These are phyloP conservation scores for Zelonia costaricensis DNA, from an alignment of 208 protist species.

Conservation along the genomic window DNA sequence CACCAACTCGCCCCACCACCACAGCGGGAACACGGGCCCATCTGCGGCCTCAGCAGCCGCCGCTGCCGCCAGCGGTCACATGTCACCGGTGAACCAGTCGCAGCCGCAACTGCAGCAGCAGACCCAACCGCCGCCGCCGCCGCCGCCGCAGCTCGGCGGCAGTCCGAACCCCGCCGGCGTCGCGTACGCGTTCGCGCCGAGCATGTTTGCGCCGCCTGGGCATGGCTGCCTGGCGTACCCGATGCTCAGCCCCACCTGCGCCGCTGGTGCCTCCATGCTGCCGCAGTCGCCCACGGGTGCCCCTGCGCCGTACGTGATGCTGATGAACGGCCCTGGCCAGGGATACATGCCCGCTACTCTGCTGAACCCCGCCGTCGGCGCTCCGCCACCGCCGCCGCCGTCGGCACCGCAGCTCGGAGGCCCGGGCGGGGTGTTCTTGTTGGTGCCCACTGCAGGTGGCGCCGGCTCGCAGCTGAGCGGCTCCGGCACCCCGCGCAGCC, in stretches of 20 bases:
- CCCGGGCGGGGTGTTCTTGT: slow-evolving; percentile 16
- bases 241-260: background rate
- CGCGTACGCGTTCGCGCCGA: slow-evolving; percentile 17
- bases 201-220: slow-evolving; percentile 4
- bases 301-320: slow-evolving; percentile 15
- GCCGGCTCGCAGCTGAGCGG: no score
- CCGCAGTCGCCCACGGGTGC: background rate
- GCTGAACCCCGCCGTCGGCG: no score
- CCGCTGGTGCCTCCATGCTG: background rate
- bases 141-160: background rate
- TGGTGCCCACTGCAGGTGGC: no score
- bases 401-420: slow-evolving; percentile 9
- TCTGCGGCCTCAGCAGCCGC: background rate
- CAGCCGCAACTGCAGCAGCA: background rate
- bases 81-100: background rate
- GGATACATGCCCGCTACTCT: slow-evolving; percentile 14
- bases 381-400: slow-evolving; percentile 14
- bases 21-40: no score
- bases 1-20: no score
- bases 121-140: slow-evolving; percentile 1
- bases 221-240: slow-evolving; percentile 8
- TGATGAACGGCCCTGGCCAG: slow-evolving; percentile 11
- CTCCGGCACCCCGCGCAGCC: slow-evolving; percentile 2
- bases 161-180: background rate
- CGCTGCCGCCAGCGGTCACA: background rate